Base-by-base conservation (phyloP, 148 eudicot species). In the Chenopodium quinoa region DNA sequence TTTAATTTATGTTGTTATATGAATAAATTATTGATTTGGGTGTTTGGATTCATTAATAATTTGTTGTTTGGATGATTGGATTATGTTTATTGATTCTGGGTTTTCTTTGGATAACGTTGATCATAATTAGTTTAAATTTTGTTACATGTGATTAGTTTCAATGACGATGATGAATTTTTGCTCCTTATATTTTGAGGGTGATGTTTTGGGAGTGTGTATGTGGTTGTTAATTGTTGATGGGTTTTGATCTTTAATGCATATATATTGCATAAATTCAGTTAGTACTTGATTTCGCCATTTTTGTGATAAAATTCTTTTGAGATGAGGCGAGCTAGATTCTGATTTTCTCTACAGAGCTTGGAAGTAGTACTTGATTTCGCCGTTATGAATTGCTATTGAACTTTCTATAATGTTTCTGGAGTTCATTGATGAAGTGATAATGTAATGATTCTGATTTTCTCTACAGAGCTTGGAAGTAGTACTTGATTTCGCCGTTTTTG, bases 331-430 rank as follows among this genome's bases (percentile, higher is more conserved):
- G 9, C 27, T 52, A 29, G 8, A 27, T 9, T 50, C 31, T 64
- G 63, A 48, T 22, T 34, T 52, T 27, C 2, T 72, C 62, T n/a
- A 8, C 60, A 0, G 66, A 78, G 29, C n/a, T 56, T 66, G 11
- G 16, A n/a, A 20, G 29, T 66, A 66, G 63, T 71, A 60, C 46
- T 40, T 82, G 77, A 58, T 46, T 65, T 71, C 12, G 63, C 75
- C 13, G 27, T 54, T 63, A 74, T 48, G 6, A 32, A 54, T 75
- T 44, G 71, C 8, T 64, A 2, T 73, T 27, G 58, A 56, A 19
- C 7, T 56, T 17, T 17, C 62, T 56, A 17, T 56, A 11, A 32
- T 52, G 48, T 60, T 60, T 54, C 63, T 11, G 34, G 0, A 17
- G 56, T n/a, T 76, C 29, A 47, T 29, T 68, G 44, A 7, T 47